Evolutionary conservation across 2,329 filamentous ascomycete genomes (phyloP).

Genomic region (Bertia moriformis): DNA sequence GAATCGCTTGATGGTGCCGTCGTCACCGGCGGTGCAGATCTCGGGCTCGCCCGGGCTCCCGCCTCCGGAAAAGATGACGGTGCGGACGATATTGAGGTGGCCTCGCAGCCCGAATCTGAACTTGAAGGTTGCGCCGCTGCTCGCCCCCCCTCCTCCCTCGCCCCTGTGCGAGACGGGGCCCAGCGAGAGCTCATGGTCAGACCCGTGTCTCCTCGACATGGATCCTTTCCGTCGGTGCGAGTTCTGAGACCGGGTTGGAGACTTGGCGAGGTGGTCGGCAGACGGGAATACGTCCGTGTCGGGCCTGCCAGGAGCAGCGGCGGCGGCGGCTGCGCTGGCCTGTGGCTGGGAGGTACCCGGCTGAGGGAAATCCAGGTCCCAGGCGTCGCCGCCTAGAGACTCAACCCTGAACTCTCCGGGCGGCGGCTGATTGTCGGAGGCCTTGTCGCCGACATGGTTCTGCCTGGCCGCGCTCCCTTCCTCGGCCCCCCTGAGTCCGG

Average conservation of each 20-base stretch:
- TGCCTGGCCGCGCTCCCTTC: neutral
- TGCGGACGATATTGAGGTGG: constrained; percentile 83
- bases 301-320: constrained; percentile 46
- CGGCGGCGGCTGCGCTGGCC: constrained; percentile 23
- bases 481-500: neutral
- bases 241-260: constrained; percentile 53
- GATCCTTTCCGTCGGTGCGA: constrained; percentile 72
- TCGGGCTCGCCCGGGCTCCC: constrained; percentile 91
- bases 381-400: constrained; percentile 43
- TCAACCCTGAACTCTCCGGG: too few species aligned
- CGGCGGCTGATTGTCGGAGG: too few species aligned
- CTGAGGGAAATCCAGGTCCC: constrained; percentile 67
- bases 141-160: constrained; percentile 56
- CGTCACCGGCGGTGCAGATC: constrained; percentile 89
- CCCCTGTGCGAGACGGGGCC: constrained; percentile 35
- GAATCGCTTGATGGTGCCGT: constrained; percentile 92
- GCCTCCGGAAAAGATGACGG: constrained; percentile 91
- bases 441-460: neutral
- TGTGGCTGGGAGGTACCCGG: constrained; percentile 26
- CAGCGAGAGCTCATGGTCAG: constrained; percentile 48
- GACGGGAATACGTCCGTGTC: constrained; percentile 80
- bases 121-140: too few species aligned
- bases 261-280: constrained; percentile 68
- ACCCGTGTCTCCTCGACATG: constrained; percentile 56
- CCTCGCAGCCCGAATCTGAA: constrained; percentile 82